Conservation (phyloP, 2,329 filamentous ascomycete genomes). For the Dothidotthia symphoricarpi region DNA sequence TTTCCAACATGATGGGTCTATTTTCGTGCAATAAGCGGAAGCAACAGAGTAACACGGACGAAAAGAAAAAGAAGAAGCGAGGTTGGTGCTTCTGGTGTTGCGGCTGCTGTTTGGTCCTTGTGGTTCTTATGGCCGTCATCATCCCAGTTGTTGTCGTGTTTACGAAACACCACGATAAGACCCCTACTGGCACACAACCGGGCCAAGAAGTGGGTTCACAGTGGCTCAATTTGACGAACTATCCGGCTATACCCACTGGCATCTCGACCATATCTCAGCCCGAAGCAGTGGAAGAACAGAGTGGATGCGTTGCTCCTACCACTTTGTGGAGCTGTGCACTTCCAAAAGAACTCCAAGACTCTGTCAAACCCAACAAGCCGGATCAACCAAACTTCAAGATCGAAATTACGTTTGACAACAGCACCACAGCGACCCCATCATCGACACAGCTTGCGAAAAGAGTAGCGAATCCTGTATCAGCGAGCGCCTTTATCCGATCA, state of each 20-base stretch:
- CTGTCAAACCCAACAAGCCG: slow-evolving; percentile 61
- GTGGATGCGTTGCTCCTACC: slow-evolving; percentile 67
- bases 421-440: slow-evolving; percentile 39
- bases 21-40: slow-evolving; percentile 24
- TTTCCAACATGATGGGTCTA: slow-evolving; percentile 25
- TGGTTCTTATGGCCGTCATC: slow-evolving; percentile 41
- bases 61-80: slow-evolving; percentile 32
- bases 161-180: slow-evolving; percentile 43
- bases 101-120: slow-evolving; percentile 37
- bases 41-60: slow-evolving; percentile 11
- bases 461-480: slow-evolving; percentile 60
- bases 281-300: slow-evolving; percentile 62
- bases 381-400: slow-evolving; percentile 77
- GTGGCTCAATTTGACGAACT: slow-evolving; percentile 84
- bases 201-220: slow-evolving; percentile 11
- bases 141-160: slow-evolving; percentile 41
- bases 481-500: slow-evolving; percentile 36
- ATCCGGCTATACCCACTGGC: slow-evolving; percentile 82
- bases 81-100: slow-evolving; percentile 37
- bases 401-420: slow-evolving; percentile 65
- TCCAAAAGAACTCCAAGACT: slow-evolving; percentile 71
- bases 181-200: slow-evolving; percentile 16
- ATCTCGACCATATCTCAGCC: slow-evolving; percentile 75
- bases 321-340: slow-evolving; percentile 85
- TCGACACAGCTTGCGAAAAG: slow-evolving; percentile 44